phyloP scores from a whole-genome alignment of 2,329 filamentous ascomycete genomes.

The Bipolaris gigantea region DNA sequence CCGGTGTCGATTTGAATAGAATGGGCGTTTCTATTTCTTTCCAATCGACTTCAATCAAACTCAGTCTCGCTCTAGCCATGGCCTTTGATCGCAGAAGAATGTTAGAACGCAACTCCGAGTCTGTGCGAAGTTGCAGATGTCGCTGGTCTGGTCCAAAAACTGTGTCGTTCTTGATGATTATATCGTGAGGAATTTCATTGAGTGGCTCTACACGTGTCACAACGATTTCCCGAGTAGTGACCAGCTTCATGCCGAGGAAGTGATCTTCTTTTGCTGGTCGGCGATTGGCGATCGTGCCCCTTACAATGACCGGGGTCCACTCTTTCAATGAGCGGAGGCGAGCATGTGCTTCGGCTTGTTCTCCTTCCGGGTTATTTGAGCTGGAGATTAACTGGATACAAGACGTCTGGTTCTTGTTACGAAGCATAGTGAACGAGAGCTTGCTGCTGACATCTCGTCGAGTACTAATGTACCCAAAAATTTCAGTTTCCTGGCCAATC shows the following conservation, averaged over 20 bases:
- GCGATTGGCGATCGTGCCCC: conserved; percentile 53
- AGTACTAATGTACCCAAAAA: conserved; percentile 69
- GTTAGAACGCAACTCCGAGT: conserved; percentile 65
- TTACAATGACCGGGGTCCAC: conserved; percentile 59
- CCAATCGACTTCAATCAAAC: conserved; percentile 61
- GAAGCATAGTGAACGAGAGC: conserved; percentile 69
- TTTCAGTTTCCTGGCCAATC: conserved; percentile 11
- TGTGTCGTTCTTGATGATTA: conserved; percentile 74
- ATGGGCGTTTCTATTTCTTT: conserved; percentile 87
- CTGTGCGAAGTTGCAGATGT: conserved; percentile 82
- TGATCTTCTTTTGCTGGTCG: conserved; percentile 40
- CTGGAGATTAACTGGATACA: conserved; percentile 56
- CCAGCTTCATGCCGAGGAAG: conserved; percentile 37
- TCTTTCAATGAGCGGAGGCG: conserved; percentile 50
- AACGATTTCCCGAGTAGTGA: conserved; percentile 59
- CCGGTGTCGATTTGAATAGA: conserved; percentile 95
- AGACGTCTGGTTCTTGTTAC: conserved; percentile 48
- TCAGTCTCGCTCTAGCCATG: conserved; percentile 55
- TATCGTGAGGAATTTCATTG: conserved; percentile 72
- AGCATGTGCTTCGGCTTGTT: conserved; percentile 31
- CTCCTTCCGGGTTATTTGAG: conserved; percentile 38
- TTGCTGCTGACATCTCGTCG: conserved; percentile 68
- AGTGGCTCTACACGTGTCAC: conserved; percentile 66
- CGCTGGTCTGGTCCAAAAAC: conserved; percentile 74
- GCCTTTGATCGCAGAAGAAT: conserved; percentile 70